Percentiles rank a stretch among this genome's conserved stretches.
Evolutionary conservation across 2,329 filamentous ascomycete species (phyloP).

Genomic region (Trichocomaceae sp.): DNA sequence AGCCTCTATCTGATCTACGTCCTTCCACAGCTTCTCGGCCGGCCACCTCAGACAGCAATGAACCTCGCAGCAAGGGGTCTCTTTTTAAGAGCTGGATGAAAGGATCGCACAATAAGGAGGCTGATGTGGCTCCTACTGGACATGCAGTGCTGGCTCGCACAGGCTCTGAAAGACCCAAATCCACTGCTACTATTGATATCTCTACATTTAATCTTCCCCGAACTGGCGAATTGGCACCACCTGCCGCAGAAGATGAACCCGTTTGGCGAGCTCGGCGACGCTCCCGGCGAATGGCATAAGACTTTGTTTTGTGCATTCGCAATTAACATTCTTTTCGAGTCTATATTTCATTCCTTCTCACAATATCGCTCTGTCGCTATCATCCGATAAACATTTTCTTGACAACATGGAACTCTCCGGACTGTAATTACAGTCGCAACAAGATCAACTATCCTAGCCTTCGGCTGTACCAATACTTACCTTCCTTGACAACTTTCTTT

Average conservation of each 20-base stretch:
- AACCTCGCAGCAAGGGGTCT: conserved; percentile 34
- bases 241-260: conserved; percentile 10
- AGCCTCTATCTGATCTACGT: conserved; percentile 24
- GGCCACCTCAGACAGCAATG: conserved; percentile 24
- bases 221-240: not conserved
- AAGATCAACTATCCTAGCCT: not conserved
- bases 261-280: conserved; percentile 13
- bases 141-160: not conserved
- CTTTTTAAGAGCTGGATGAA: conserved; percentile 39
- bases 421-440: not conserved
- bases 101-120: conserved; percentile 16
- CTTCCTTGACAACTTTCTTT: conserved; percentile 1
- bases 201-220: not conserved
- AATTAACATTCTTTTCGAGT: not conserved
- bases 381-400: not conserved
- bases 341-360: not conserved
- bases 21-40: conserved; percentile 18
- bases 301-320: not conserved
- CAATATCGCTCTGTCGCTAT: not conserved
- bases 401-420: not conserved
- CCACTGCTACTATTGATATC: conserved; percentile 7
- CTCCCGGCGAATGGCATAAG: conserved; percentile 13
- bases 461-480: conserved; percentile 4
- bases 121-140: not conserved
- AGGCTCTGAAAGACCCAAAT: conserved; percentile 9